phyloP scores from a whole-genome alignment of 106 monocot genomes.

The Dendrobium chrysotoxum region DNA sequence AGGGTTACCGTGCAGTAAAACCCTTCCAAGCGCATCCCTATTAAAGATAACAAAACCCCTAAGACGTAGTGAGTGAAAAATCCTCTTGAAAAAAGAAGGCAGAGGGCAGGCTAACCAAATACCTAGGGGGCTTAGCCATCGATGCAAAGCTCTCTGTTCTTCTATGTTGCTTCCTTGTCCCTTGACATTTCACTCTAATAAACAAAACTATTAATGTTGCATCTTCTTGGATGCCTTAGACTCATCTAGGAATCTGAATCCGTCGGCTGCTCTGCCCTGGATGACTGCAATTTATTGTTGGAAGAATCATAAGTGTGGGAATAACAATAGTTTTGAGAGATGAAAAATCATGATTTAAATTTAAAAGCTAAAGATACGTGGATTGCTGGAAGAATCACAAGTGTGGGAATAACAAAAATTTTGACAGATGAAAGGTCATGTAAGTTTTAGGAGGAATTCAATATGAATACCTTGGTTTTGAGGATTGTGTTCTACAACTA shows the following conservation, averaged over 20 bases:
- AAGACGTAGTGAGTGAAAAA: neutral
- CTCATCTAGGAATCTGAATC: slow-evolving; percentile 13
- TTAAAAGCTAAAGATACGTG: too few species aligned
- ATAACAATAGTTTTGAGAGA: too few species aligned
- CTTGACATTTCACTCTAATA: slow-evolving; percentile 6
- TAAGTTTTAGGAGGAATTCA: too few species aligned
- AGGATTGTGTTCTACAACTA: too few species aligned
- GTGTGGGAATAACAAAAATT: too few species aligned
- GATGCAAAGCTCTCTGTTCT: neutral
- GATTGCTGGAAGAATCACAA: too few species aligned
- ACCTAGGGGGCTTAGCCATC: slow-evolving; percentile 9
- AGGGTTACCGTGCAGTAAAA: slow-evolving; percentile 2
- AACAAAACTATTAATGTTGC: neutral
- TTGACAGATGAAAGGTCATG: too few species aligned
- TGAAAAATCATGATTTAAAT: too few species aligned
- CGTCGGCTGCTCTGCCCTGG: slow-evolving; percentile 10
- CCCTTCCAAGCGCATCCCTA: neutral
- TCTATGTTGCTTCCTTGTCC: neutral
- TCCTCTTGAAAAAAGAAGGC: neutral
- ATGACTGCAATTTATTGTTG: too few species aligned
- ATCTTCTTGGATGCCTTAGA: slow-evolving; percentile 11
- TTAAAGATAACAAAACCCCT: slow-evolving; percentile 1
- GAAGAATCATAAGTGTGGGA: too few species aligned
- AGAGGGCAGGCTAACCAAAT: neutral
- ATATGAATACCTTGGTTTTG: too few species aligned